Conservation (phyloP, 805 yeast species). For the Priceomyces medius region DNA sequence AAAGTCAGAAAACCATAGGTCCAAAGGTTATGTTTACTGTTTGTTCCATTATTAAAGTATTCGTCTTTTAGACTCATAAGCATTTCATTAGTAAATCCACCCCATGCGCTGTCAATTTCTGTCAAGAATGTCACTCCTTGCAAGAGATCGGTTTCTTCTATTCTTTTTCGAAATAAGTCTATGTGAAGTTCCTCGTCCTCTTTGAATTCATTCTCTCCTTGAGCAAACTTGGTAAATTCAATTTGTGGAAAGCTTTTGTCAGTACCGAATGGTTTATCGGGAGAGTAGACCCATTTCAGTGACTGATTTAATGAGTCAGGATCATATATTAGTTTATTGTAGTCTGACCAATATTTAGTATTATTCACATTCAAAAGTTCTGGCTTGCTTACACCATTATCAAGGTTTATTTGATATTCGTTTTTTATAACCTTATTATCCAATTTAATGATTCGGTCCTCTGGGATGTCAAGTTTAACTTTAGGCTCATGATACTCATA, state of each 20-base stretch:
- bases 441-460: conserved; percentile 25
- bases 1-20: conserved; percentile 25
- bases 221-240: conserved; percentile 46
- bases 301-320: conserved; percentile 59
- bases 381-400: conserved; percentile 36
- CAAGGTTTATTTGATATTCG: conserved; percentile 64
- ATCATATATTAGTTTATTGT: conserved; percentile 61
- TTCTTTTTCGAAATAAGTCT: conserved; percentile 57
- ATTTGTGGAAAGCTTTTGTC: conserved; percentile 32
- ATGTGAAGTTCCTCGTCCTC: conserved; percentile 27
- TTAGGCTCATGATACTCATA: conserved; percentile 44
- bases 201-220: conserved; percentile 64
- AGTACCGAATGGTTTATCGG: conserved; percentile 12
- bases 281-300: conserved; percentile 53
- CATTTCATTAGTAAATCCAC: conserved; percentile 61
- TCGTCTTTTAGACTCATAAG: conserved; percentile 67
- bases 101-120: conserved; percentile 82
- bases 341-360: conserved; percentile 78
- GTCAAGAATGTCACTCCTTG: conserved; percentile 69
- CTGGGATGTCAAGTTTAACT: neutral
- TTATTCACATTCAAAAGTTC: conserved; percentile 33
- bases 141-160: conserved; percentile 76
- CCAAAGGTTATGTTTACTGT: conserved; percentile 38
- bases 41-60: conserved; percentile 44
- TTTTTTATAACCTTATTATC: conserved; percentile 45